Percentiles rank a stretch among this genome's conserved stretches.
Evolutionary conservation across 352 stramenopile species (phyloP).

Genomic region (Blastocystis sp.): DNA sequence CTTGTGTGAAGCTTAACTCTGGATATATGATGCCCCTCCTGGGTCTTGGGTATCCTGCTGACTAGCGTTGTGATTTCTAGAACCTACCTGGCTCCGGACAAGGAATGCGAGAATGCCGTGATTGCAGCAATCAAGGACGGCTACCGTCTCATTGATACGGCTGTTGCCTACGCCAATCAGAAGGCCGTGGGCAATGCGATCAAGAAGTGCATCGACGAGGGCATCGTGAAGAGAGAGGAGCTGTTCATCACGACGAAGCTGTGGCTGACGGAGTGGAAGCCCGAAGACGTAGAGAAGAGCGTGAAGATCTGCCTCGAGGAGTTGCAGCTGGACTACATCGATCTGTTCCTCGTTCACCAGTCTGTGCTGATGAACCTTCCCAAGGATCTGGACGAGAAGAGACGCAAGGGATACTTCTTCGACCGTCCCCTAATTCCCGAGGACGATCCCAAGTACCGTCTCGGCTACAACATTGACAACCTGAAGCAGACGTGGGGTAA

Average conservation of each 20-base stretch:
- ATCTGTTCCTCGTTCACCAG: slow-evolving; percentile 68
- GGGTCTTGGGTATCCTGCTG: slow-evolving; percentile 20
- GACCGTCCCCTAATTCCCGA: slow-evolving; percentile 5
- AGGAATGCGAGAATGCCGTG: slow-evolving; percentile 74
- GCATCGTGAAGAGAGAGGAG: slow-evolving; percentile 72
- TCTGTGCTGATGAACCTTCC: slow-evolving; percentile 37
- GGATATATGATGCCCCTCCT: slow-evolving; percentile 64
- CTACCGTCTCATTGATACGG: slow-evolving; percentile 80
- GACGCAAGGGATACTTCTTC: slow-evolving; percentile 24
- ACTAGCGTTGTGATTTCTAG: background rate
- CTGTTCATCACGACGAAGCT: slow-evolving; percentile 74
- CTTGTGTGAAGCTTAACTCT: slow-evolving; percentile 50
- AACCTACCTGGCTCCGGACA: slow-evolving; percentile 74
- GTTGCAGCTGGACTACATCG: slow-evolving; percentile 63
- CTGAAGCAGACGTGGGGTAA: slow-evolving; percentile 12
- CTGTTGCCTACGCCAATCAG: slow-evolving; percentile 80
- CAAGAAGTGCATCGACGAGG: slow-evolving; percentile 74
- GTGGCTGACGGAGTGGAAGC: slow-evolving; percentile 78
- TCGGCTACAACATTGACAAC: slow-evolving; percentile 9
- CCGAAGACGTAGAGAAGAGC: slow-evolving; percentile 80
- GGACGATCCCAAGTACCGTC: slow-evolving; percentile 12
- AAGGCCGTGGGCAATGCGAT: slow-evolving; percentile 78
- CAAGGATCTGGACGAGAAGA: slow-evolving; percentile 10
- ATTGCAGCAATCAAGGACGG: slow-evolving; percentile 77
- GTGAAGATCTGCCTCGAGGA: slow-evolving; percentile 62